phyloP scores from a whole-genome alignment of 2,329 filamentous ascomycete species.

The Aspergillus pseudonomiae region DNA sequence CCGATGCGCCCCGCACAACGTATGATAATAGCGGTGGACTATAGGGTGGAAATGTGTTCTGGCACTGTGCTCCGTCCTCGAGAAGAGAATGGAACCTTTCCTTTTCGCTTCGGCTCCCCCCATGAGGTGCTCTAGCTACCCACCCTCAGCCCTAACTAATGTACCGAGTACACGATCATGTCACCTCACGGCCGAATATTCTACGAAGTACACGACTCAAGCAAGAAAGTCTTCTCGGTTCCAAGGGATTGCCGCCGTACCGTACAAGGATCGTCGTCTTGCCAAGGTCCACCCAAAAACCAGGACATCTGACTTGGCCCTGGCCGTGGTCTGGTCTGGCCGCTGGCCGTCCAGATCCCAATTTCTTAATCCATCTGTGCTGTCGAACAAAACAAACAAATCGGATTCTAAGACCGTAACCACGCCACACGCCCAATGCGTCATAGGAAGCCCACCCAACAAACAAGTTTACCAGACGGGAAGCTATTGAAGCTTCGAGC shows the following conservation, averaged over 20 bases:
- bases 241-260: background rate
- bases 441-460: background rate
- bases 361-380: background rate
- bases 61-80: background rate
- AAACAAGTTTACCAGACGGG: background rate
- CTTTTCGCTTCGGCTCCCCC: background rate
- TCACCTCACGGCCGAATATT: background rate
- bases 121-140: background rate
- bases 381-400: background rate
- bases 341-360: background rate
- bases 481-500: slow-evolving; percentile 1
- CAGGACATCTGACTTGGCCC: slow-evolving; percentile 1
- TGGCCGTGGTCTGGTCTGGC: background rate
- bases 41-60: background rate
- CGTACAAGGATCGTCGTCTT: background rate
- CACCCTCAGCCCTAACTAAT: background rate
- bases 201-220: background rate
- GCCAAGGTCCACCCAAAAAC: background rate
- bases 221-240: background rate
- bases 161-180: background rate
- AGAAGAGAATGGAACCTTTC: background rate
- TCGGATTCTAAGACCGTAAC: background rate
- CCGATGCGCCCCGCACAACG: background rate
- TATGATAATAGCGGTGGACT: background rate
- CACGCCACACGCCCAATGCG: slow-evolving; percentile 3